Base-by-base conservation (phyloP, 163 green algal genomes). In the Scenedesmus sp. region DNA sequence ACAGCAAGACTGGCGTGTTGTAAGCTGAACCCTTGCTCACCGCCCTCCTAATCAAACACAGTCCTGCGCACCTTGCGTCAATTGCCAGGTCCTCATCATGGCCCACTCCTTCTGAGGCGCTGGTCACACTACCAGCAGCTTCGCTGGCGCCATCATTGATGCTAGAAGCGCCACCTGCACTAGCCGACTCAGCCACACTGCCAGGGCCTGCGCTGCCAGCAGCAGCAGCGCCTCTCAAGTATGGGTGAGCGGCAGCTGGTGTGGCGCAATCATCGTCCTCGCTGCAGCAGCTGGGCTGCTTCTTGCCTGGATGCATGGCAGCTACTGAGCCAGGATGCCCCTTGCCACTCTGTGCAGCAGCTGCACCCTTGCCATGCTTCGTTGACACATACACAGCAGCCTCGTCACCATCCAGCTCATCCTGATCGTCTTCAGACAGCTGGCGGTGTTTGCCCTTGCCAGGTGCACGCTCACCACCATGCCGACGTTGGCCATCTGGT, bases 1-100 rank as follows among this genome's bases (percentile, higher is more conserved):
- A 46, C 59, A 64, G 59, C 10, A 12, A 70, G 10, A 20, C 10
- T 70, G 62, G 10, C 10, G 62, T 70, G 62, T 20, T 70, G 62
- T 70, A 62, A 84, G 12, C 26, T 7, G 46, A 6, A 18, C 77
- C 15, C 1, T 84, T 10, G 12, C 18, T 20, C 2, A 46, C 34
- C 34, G 34, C 34, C 34, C 34, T 46, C 34, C 34, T 46, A 46
- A 46, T 46, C 34, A 46, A 46, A 46, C 34, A 46, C 34, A 46
- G 34, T 46, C 34, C 34, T 46, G 59, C 57, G 23, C 46, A 89
- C 84, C 84, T 81, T 34, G 62, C n/a, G 64, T 89, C 84, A 20
- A 89, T 59, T 26, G 84, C 84, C 84, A 89, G 84, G n/a, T 89
- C 84, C 54, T 89, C 84, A n/a, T 89, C 84, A n/a, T 62, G 60